Percentiles rank a stretch among this genome's conserved stretches.
Conservation (phyloP, 2,329 filamentous ascomycete genomes). For the Didymella segeticola region DNA sequence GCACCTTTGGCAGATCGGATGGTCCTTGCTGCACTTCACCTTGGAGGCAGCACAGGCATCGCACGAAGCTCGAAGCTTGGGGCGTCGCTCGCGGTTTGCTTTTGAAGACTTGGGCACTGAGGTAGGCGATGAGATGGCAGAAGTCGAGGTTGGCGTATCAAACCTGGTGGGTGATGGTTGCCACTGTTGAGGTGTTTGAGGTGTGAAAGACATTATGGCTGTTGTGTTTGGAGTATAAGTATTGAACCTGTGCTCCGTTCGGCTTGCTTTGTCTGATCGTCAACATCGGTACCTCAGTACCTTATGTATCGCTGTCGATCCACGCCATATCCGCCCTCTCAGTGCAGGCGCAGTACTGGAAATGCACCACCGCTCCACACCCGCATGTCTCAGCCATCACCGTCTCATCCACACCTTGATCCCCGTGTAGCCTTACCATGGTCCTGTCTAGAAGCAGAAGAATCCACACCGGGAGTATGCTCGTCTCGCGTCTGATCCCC, state of each 20-base stretch:
- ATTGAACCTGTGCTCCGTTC: conserved; percentile 3
- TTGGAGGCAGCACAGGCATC: conserved; percentile 49
- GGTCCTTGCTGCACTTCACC: conserved; percentile 47
- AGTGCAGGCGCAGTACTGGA: conserved; percentile 1
- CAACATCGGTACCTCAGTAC: conserved; percentile 1
- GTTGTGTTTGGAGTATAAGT: conserved; percentile 2
- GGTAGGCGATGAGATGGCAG: conserved; percentile 26
- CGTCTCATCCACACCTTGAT: conserved; percentile 15
- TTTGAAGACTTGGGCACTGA: conserved; percentile 28
- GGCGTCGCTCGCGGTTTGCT: conserved; percentile 26
- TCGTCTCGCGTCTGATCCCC: conserved; percentile 10
- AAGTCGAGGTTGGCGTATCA: conserved; percentile 9
- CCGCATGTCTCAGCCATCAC: conserved; percentile 18
- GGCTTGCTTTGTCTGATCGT: conserved; percentile 1
- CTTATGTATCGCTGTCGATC: conserved; percentile 17
- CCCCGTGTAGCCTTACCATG: conserved; percentile 15
- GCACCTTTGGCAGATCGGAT: conserved; percentile 44
- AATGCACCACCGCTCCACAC: conserved; percentile 8
- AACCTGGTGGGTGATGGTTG: conserved; percentile 21
- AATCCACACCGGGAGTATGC: conserved; percentile 17
- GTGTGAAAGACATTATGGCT: conserved; percentile 32
- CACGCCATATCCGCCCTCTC: not conserved
- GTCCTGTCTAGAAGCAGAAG: conserved; percentile 1
- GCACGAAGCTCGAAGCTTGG: conserved; percentile 46
- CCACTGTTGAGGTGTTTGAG: conserved; percentile 34